Conservation (phyloP, 139 green algal genomes). For the Chlamydomonas sphaeroides region DNA sequence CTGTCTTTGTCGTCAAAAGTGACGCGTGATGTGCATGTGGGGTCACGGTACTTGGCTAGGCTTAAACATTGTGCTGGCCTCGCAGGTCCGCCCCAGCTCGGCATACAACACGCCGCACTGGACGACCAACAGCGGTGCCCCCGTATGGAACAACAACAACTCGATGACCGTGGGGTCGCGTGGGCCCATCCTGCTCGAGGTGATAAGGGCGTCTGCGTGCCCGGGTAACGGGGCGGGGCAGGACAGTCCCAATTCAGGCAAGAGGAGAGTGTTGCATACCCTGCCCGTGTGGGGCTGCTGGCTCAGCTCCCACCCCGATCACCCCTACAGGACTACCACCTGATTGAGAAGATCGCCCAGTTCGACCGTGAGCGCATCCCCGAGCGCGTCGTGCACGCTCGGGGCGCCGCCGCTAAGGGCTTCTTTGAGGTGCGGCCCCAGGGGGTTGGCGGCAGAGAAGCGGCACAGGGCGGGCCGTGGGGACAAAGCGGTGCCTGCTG, state of each 20-base stretch:
- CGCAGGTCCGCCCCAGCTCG: conserved; percentile 48
- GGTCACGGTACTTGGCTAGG: no score
- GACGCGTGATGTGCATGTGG: no score
- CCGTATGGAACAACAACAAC: conserved; percentile 96
- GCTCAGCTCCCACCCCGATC: not conserved
- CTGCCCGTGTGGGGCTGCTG: not conserved
- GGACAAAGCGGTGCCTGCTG: no score
- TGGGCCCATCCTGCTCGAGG: conserved; percentile 75
- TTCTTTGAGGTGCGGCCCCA: conserved; percentile 90
- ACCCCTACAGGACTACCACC: conserved; percentile 83
- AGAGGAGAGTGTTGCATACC: not conserved
- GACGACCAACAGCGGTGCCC: conserved; percentile 92
- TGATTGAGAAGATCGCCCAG: conserved; percentile 95
- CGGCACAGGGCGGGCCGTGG: no score
- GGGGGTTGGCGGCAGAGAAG: no score
- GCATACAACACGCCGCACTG: conserved; percentile 68
- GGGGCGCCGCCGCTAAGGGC: conserved; percentile 93
- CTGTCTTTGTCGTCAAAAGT: no score
- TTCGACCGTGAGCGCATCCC: conserved; percentile 97
- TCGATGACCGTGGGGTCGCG: conserved; percentile 76
- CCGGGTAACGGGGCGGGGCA: not conserved
- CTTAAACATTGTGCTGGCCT: not conserved
- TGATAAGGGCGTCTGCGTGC: not conserved
- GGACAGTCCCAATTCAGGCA: not conserved
- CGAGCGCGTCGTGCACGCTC: conserved; percentile 95